Percentiles rank a stretch among this genome's conserved stretches.
phyloP scores from a whole-genome alignment of 768 basidiomycete genomes.

The Xerocomus brunneocitrinus region DNA sequence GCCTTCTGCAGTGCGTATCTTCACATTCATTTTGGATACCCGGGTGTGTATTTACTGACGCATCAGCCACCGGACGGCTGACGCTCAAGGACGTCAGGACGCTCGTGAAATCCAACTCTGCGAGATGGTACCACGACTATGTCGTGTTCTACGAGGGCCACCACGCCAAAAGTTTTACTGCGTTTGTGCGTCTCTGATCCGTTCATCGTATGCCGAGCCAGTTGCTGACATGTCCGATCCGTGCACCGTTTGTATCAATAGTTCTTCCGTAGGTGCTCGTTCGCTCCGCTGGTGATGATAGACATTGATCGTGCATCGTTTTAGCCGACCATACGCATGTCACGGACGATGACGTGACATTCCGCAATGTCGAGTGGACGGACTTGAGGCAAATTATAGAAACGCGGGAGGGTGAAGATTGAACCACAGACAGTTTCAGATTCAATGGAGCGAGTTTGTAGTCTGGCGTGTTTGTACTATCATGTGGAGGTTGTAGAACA shows the following conservation, averaged over 20 bases:
- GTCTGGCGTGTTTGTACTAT: no score
- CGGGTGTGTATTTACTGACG: background rate
- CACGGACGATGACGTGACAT: background rate
- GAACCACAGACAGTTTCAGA: background rate
- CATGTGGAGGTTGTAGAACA: no score
- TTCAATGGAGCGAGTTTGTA: background rate
- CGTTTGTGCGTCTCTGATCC: background rate
- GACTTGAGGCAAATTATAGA: background rate
- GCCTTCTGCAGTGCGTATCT: background rate
- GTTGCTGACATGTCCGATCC: background rate
- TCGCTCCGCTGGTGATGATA: background rate
- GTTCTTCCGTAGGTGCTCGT: background rate
- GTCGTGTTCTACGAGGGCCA: background rate
- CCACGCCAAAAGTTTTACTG: background rate
- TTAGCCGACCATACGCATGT: background rate
- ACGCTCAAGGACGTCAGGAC: background rate
- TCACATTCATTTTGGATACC: background rate
- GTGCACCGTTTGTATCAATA: background rate
- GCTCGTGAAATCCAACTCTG: background rate
- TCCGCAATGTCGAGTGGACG: background rate
- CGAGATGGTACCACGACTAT: background rate
- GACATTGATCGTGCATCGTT: background rate
- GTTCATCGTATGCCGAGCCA: no score
- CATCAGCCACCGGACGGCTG: background rate
- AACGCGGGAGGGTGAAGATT: background rate